Base-by-base conservation (phyloP, 768 basidiomycete species). In the Pleurotus ostreatus region DNA sequence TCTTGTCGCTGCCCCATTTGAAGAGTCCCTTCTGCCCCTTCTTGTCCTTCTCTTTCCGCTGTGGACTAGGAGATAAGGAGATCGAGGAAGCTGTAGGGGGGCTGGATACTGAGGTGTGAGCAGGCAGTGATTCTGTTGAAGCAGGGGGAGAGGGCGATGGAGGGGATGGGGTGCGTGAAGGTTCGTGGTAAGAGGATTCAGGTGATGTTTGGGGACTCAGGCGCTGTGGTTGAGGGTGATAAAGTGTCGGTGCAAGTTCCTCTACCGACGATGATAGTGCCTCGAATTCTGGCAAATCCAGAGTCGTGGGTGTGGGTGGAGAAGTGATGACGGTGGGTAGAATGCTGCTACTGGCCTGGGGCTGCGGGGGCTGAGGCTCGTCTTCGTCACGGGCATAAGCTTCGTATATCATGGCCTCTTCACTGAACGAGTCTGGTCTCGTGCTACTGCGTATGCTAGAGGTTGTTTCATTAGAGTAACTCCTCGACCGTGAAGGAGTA, bases 361-460 rank as follows among this genome's bases (percentile, higher is more conserved):
- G 62, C 16, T 49, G 30, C 11, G 9, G 11, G 56, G 62, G 62
- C 16, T 49, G 47, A 30, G 43, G 58, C 18, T 70, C 69, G 15
- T 70, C 70, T 8, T 83, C 80, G 5, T 85, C 80, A 41, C 75
- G 68, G 18, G 74, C 82, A 65, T 98, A 96, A 9, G 92, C 82
- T 62, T 95, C 94, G 65, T 88, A 92, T 59, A 96, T 94, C 38
- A 80, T 81, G 3, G 84, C 71, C 61, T 94, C 93, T 58, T 92
- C 91, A 57, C 85, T 88, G 63, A 86, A 92, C 1, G 89, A 88
- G 44, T 91, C 85, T 1, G 89, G 88, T 49, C 87, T 68, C 49
- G 61, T 23, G 69, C 30, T 67, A 61, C 38, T 57, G 63, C 46
- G 61, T 55, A 5, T 60, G 69, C 30, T 66, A 63, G 13, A 75